Evolutionary conservation across 1,284 basidiomycete genomes (phyloP).

Genomic region (Grifola frondosa): DNA sequence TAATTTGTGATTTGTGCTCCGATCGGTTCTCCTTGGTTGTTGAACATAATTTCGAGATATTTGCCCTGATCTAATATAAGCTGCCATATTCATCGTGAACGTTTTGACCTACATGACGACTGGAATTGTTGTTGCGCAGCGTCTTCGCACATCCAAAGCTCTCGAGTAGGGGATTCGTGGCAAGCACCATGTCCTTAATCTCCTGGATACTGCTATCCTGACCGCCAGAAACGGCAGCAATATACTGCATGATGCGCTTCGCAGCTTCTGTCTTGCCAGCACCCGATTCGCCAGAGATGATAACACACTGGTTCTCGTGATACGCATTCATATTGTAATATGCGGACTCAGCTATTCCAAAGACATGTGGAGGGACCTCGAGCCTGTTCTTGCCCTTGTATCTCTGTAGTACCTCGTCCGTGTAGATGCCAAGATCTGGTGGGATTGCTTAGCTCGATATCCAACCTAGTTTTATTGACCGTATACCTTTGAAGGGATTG

Average conservation of each 20-base stretch:
- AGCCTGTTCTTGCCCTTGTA: constrained; percentile 98
- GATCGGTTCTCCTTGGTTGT: constrained; percentile 87
- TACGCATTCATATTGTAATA: constrained; percentile 99
- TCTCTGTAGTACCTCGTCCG: constrained; percentile 79
- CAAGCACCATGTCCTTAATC: constrained; percentile 99
- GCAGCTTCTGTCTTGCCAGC: constrained; percentile 98
- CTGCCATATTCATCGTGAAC: constrained; percentile 9
- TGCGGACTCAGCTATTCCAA: constrained; percentile 93
- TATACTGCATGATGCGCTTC: constrained; percentile 99
- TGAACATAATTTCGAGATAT: constrained; percentile 99
- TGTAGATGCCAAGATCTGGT: constrained; percentile 95
- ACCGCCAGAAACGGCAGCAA: constrained; percentile 92
- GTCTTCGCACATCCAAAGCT: constrained; percentile 99
- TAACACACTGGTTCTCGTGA: constrained; percentile 99
- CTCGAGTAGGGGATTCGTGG: constrained; percentile 96
- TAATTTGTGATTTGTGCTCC: constrained; percentile 99
- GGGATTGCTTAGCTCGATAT: neutral
- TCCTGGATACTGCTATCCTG: constrained; percentile 87
- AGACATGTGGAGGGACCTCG: constrained; percentile 98
- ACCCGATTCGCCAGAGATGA: constrained; percentile 98
- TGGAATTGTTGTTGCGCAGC: constrained; percentile 97
- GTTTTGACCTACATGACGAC: constrained; percentile 80
- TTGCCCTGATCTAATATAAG: constrained; percentile 70
- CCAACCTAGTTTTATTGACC: too few relatives aligned
- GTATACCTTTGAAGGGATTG: constrained; percentile 91